Evolutionary conservation across 257 asterid genomes (phyloP).

Genomic region (Solanum piurae): DNA sequence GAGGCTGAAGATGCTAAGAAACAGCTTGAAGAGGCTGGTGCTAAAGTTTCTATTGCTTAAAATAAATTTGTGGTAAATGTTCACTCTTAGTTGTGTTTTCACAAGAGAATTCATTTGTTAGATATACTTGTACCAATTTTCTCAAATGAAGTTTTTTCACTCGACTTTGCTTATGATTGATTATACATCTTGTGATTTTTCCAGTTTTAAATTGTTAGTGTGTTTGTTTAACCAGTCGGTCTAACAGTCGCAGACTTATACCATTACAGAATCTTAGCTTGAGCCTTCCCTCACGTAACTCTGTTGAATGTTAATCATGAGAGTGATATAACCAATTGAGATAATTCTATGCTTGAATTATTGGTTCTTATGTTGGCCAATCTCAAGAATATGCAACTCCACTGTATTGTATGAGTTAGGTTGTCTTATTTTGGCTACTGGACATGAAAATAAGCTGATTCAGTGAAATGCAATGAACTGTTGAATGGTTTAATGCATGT

Average conservation of each 20-base stretch:
- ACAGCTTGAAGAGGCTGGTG: constrained; percentile 89
- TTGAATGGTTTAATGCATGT: not conserved
- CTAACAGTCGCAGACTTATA: not conserved
- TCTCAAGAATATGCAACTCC: not conserved
- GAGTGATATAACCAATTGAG: not conserved
- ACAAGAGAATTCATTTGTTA: not conserved
- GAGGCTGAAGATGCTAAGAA: constrained; percentile 94
- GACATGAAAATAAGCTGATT: not conserved
- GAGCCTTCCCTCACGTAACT: not conserved
- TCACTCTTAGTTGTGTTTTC: not conserved
- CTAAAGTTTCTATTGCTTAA: constrained; percentile 50
- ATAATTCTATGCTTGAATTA: not conserved
- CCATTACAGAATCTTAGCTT: not conserved
- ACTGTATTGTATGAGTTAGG: not conserved
- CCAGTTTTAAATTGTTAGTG: not conserved
- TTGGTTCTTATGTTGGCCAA: not conserved
- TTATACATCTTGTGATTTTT: not conserved
- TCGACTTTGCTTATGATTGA: not conserved
- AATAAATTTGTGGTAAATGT: not conserved
- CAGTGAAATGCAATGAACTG: not conserved
- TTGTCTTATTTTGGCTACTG: not conserved
- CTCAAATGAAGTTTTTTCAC: not conserved
- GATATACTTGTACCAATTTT: not conserved
- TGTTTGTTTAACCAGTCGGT: not conserved
- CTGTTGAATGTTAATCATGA: not conserved